Percentiles rank a stretch among this genome's conserved stretches.
phyloP scores from a whole-genome alignment of 129 eudicot genomes.

The Logfia minima region DNA sequence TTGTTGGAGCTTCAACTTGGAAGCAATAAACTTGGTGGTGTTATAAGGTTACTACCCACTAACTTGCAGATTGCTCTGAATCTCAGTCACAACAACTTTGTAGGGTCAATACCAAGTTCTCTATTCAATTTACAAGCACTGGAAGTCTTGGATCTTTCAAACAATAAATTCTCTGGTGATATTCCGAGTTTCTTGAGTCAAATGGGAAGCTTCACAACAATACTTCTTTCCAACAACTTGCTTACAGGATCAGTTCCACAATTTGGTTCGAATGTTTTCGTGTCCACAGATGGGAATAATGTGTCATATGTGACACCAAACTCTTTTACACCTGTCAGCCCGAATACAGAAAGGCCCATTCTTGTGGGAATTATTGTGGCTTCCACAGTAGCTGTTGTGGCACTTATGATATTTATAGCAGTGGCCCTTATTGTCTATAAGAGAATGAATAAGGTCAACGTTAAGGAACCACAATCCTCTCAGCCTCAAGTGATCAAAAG shows the following conservation, averaged over 20 bases:
- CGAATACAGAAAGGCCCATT: constrained; percentile 16
- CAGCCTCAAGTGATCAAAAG: constrained; percentile 43
- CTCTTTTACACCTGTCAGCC: constrained; percentile 3
- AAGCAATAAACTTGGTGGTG: constrained; percentile 54
- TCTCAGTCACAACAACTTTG: constrained; percentile 67
- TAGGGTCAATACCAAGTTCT: constrained; percentile 49
- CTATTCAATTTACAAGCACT: constrained; percentile 33
- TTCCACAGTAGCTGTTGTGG: constrained; percentile 39
- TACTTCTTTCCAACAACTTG: constrained; percentile 50
- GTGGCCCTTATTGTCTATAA: constrained; percentile 42
- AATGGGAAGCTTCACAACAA: constrained; percentile 45
- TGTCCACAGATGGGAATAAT: constrained; percentile 44
- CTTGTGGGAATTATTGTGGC: constrained; percentile 44
- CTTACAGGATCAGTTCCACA: constrained; percentile 59
- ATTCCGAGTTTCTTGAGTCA: constrained; percentile 45
- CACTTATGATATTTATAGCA: constrained; percentile 27
- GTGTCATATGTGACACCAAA: constrained; percentile 13
- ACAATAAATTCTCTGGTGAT: constrained; percentile 58
- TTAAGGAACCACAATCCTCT: constrained; percentile 35
- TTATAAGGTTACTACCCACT: constrained; percentile 45
- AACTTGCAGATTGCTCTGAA: constrained; percentile 64
- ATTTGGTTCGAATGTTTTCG: constrained; percentile 31
- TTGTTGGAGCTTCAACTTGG: constrained; percentile 84
- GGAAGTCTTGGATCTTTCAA: constrained; percentile 82
- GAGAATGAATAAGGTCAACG: constrained; percentile 38